Base-by-base conservation (phyloP, 495 filamentous ascomycete genomes). In the Penicillium diatomitis region DNA sequence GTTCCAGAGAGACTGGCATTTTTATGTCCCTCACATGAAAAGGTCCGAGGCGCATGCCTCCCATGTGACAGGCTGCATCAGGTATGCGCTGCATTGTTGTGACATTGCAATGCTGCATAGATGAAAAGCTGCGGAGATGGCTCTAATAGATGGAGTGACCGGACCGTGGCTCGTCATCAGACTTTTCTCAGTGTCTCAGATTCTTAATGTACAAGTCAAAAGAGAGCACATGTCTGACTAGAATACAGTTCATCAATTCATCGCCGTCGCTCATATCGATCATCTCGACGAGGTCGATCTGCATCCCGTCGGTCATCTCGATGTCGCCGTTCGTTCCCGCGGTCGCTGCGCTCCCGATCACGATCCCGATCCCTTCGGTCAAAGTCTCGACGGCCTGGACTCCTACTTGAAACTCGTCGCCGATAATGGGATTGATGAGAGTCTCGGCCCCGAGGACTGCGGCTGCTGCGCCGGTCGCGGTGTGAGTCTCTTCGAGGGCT, bases 341-440 rank as follows among this genome's bases (percentile, higher is more conserved):
- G 61, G 47, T 68, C 58, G 44, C 64, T 58, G 48, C 62, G 57
- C 34, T 63, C 53, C n/a, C 60, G 60, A 39, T 42, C 40, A 42
- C 2, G 61, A 48, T 68, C 58, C 43, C 64, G 60, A 50, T 63
- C 59, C 34, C 64, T 53, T 10, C 60, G 60, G 39, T 42, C 40
- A 42, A 57, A 63, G 38, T 68, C 57, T 30, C 55, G 51, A 10
- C 56, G 58, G 29, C 49, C 52, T 4, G 78, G 78, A 54, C 80
- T 83, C 34, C 76, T 68, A 55, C 80, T 83, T 47, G 74, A 56
- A 32, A 73, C 72, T 52, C 65, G 56, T 42, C 63, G 65, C 8
- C 67, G 61, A 53, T 56, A 58, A 9, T 52, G 55, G 34, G 48
- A 49, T 29, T 61, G 56, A 41, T 62, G 37, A 5, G 53, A 43